phyloP scores from a whole-genome alignment of 345 rosid species.

The Corchorus olitorius region DNA sequence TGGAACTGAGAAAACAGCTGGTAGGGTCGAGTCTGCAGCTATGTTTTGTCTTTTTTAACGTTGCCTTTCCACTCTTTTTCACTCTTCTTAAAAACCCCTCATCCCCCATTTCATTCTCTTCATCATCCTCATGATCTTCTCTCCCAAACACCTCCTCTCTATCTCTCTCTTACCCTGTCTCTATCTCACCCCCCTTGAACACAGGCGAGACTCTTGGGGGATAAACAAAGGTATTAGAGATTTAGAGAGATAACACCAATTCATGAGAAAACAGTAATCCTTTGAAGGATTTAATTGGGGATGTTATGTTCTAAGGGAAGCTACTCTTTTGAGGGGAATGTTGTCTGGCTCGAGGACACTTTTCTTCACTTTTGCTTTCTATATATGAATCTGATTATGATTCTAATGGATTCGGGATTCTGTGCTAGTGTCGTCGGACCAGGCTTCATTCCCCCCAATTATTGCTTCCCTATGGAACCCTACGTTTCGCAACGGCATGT shows the following conservation, averaged over 20 bases:
- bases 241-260: neutral
- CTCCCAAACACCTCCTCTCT: slow-evolving; percentile 21
- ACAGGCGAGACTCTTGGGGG: slow-evolving; percentile 70
- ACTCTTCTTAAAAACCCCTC: slow-evolving; percentile 38
- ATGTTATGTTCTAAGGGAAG: slow-evolving; percentile 26
- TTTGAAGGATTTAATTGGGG: slow-evolving; percentile 7
- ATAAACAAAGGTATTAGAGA: slow-evolving; percentile 27
- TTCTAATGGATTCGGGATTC: slow-evolving; percentile 5
- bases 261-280: neutral
- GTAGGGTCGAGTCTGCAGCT: slow-evolving; percentile 44
- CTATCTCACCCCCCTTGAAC: slow-evolving; percentile 52
- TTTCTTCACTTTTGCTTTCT: slow-evolving; percentile 11
- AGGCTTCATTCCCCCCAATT: slow-evolving; percentile 99
- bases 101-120: slow-evolving; percentile 36
- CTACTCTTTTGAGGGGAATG: slow-evolving; percentile 83
- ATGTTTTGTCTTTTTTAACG: slow-evolving; percentile 53
- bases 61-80: slow-evolving; percentile 36
- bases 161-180: slow-evolving; percentile 33
- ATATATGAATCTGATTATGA: neutral
- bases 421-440: slow-evolving; percentile 81
- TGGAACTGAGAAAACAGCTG: slow-evolving; percentile 47
- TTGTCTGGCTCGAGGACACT: slow-evolving; percentile 96
- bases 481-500: slow-evolving; percentile 9
- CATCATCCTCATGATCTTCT: slow-evolving; percentile 33
- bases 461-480: slow-evolving; percentile 40